Base-by-base conservation (phyloP, 352 stramenopile genomes). In the Phytophthora podocarpi region DNA sequence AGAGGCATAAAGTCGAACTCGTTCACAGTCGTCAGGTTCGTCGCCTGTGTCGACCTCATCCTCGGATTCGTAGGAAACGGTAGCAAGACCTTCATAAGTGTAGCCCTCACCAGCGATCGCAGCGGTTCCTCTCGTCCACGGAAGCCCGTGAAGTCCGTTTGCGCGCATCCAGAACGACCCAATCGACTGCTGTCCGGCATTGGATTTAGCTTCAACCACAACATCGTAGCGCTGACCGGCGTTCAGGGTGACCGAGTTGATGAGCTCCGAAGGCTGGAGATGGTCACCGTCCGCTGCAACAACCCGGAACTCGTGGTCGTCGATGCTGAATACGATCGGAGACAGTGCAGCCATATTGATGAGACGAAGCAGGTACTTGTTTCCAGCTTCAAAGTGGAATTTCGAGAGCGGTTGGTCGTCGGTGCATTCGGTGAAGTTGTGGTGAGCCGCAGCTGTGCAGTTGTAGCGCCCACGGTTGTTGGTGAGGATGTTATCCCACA, bases 381-480 rank as follows among this genome's bases (percentile, higher is more conserved):
- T 62, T 13, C 65, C 69, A 26, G 43, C 11, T 9, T 52, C 18
- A 23, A 81, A 77, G 10, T 63, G 34, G 36, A 81, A 76, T 15
- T 50, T 48, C 2, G 60, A 51, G 1, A 74, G 51, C 5, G 61
- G 48, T 31, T 74, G 60, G 5, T 62, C 40, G 2, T 59, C 35
- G 0, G 26, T 65, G 32, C 69, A 81, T 1, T 59, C 15, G 6
- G 54, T 41, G 20, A 69, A 66, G 13, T 46, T 56, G 23, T 61
- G 50, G 34, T 53, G 32, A 18, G 24, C 16, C 4, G 64, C 61
- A 37, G 53, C 60, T 3, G 45, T 51, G 69, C 69, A 81, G 46
- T 74, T 71, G 58, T 78, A 78, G 18, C 72, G 69, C 0, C 65
- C 72, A 9, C 41, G 65, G 39, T 77, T 68, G 49, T 81, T 81